phyloP scores from a whole-genome alignment of 2,329 filamentous ascomycete genomes.

The Alternaria rosae region DNA sequence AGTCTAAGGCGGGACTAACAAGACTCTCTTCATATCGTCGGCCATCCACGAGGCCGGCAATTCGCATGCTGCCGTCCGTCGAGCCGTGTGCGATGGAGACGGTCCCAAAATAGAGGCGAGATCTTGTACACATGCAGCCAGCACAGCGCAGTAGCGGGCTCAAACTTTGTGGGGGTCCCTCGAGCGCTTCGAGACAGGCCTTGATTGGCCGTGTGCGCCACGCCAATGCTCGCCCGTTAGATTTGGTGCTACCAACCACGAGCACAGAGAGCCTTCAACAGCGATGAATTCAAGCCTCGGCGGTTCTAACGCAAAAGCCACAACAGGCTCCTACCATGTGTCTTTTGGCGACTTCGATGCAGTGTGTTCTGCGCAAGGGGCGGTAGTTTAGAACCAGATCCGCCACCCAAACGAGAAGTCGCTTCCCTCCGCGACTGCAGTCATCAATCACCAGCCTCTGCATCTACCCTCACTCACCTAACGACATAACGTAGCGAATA shows the following conservation, averaged over 20 bases:
- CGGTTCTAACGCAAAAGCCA: slow-evolving; percentile 35
- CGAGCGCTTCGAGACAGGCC: slow-evolving; percentile 39
- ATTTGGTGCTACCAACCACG: slow-evolving; percentile 44
- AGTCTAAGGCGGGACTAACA: slow-evolving; percentile 35
- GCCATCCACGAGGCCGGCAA: slow-evolving; percentile 23
- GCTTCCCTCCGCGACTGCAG: slow-evolving; percentile 26
- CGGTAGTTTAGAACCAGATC: slow-evolving; percentile 19
- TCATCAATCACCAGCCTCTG: slow-evolving; percentile 25
- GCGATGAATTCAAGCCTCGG: slow-evolving; percentile 35
- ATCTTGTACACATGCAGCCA: slow-evolving; percentile 29
- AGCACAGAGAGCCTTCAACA: slow-evolving; percentile 33
- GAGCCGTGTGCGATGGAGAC: slow-evolving; percentile 11
- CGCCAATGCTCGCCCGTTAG: slow-evolving; percentile 16
- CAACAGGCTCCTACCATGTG: slow-evolving; percentile 27
- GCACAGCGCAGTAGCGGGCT: slow-evolving; percentile 29
- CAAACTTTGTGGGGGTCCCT: slow-evolving; percentile 24
- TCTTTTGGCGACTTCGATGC: slow-evolving; percentile 6
- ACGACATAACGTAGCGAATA: slow-evolving; percentile 17
- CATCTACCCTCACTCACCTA: slow-evolving; percentile 25
- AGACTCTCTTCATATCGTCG: slow-evolving; percentile 6
- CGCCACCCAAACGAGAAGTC: slow-evolving; percentile 17
- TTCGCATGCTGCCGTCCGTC: slow-evolving; percentile 9
- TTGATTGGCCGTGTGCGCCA: slow-evolving; percentile 38
- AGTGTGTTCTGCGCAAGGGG: neutral
- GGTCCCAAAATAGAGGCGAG: slow-evolving; percentile 36